Evolutionary conservation across 2,329 filamentous ascomycete species (phyloP).

Genomic region (Penicillium sp.): DNA sequence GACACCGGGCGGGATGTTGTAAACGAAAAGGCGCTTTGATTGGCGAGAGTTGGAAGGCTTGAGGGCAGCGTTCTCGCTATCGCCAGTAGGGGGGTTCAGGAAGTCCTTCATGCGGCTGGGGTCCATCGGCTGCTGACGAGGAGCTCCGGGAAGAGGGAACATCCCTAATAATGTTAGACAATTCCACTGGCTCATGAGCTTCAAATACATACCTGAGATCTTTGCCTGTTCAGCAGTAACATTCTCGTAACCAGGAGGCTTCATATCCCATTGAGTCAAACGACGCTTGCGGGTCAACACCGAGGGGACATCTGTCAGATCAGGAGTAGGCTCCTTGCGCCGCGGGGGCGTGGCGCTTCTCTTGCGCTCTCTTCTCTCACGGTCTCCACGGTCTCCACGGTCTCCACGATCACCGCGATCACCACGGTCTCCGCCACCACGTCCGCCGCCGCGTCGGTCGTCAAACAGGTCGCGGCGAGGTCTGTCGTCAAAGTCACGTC

Average conservation of each 20-base stretch:
- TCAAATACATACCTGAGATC: constrained; percentile 62
- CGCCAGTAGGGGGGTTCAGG: constrained; percentile 82
- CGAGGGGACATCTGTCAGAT: constrained; percentile 81
- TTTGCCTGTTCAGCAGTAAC: constrained; percentile 98
- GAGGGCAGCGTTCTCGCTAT: constrained; percentile 69
- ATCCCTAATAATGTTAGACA: constrained; percentile 58
- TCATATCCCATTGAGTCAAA: constrained; percentile 99
- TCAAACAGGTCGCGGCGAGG: constrained; percentile 61
- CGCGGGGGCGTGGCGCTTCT: constrained; percentile 79
- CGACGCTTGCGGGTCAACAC: constrained; percentile 85
- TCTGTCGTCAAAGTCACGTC: constrained; percentile 65
- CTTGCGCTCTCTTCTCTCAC: constrained; percentile 57
- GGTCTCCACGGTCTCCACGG: constrained; percentile 14
- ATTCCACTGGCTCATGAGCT: neutral
- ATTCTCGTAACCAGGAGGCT: constrained; percentile 95
- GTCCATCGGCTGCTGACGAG: constrained; percentile 92
- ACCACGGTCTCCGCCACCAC: constrained; percentile 42
- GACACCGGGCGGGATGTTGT: constrained; percentile 72
- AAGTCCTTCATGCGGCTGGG: constrained; percentile 91
- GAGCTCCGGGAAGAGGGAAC: constrained; percentile 96
- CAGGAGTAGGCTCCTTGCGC: constrained; percentile 92
- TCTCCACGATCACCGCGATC: constrained; percentile 10
- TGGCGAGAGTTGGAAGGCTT: constrained; percentile 93
- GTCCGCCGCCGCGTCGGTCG: constrained; percentile 49
- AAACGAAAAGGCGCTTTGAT: constrained; percentile 84